Conservation (phyloP, 2,329 filamentous ascomycete species). For the Sordariomycetes sp. region DNA sequence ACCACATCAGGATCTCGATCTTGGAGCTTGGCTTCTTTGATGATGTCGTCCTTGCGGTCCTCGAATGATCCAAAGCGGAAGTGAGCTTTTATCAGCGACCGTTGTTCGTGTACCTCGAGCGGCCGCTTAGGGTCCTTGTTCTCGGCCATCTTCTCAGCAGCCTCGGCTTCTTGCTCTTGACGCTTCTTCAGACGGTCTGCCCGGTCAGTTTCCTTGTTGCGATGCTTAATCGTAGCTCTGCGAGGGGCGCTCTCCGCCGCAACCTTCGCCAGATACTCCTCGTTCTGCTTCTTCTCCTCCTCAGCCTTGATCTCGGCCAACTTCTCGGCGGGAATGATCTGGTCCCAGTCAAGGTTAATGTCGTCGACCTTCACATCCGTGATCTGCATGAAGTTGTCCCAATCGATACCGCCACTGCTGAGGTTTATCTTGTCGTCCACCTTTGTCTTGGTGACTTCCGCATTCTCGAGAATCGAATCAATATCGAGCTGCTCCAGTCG, state of each 20-base stretch:
- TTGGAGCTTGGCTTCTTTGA: slow-evolving; percentile 75
- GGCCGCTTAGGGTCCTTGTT: slow-evolving; percentile 80
- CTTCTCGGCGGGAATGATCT: slow-evolving; percentile 93
- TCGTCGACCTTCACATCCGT: slow-evolving; percentile 94
- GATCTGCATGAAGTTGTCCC: slow-evolving; percentile 96
- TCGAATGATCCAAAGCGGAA: slow-evolving; percentile 87
- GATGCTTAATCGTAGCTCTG: slow-evolving; percentile 54
- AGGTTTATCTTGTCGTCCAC: slow-evolving; percentile 86
- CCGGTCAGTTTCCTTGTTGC: slow-evolving; percentile 50
- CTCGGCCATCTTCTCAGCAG: slow-evolving; percentile 65
- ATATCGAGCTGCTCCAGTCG: slow-evolving; percentile 96
- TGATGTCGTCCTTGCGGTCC: slow-evolving; percentile 77
- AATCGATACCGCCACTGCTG: slow-evolving; percentile 73
- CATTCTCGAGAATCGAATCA: slow-evolving; percentile 91
- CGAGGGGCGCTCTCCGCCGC: slow-evolving; percentile 81
- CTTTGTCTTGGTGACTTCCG: slow-evolving; percentile 94
- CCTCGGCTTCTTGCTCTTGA: slow-evolving; percentile 56
- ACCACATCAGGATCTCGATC: slow-evolving; percentile 79
- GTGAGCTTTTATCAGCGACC: slow-evolving; percentile 83
- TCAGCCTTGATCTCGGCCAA: slow-evolving; percentile 83
- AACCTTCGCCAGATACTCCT: slow-evolving; percentile 71
- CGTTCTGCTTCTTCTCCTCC: slow-evolving; percentile 75
- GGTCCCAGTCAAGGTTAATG: slow-evolving; percentile 79
- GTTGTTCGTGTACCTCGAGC: slow-evolving; percentile 83
- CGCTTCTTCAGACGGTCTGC: slow-evolving; percentile 60